phyloP scores from a whole-genome alignment of 2,329 filamentous ascomycete genomes.

The Venturia carpophila region DNA sequence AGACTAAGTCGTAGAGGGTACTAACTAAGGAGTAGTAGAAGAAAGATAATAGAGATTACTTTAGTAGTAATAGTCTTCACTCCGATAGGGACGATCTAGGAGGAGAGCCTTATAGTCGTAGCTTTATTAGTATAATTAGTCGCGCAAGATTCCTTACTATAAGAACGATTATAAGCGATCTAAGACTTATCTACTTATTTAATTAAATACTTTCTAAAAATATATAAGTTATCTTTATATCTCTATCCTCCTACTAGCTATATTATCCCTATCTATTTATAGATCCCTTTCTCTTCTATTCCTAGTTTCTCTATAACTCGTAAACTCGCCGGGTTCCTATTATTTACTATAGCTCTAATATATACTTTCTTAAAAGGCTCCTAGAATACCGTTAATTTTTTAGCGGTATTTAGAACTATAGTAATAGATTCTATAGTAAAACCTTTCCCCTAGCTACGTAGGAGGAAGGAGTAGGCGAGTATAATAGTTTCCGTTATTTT shows the following conservation, averaged over 20 bases:
- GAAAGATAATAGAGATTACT: background rate
- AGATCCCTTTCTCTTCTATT: slow-evolving; percentile 25
- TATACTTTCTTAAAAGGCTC: slow-evolving; percentile 26
- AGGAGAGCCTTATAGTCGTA: no score
- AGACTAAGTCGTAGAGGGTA: background rate
- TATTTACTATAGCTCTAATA: slow-evolving; percentile 28
- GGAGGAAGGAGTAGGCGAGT: slow-evolving; percentile 22
- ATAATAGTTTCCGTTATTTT: slow-evolving; percentile 23
- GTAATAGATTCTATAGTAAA: slow-evolving; percentile 24
- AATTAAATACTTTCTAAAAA: slow-evolving; percentile 26
- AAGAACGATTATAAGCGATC: no score
- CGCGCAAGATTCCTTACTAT: slow-evolving; percentile 22
- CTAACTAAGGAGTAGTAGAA: background rate
- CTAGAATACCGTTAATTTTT: slow-evolving; percentile 24
- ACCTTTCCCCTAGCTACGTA: slow-evolving; percentile 22
- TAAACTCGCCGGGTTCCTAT: slow-evolving; percentile 26
- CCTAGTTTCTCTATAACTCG: slow-evolving; percentile 29
- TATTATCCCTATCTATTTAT: slow-evolving; percentile 24
- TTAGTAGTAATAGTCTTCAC: background rate
- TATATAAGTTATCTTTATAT: slow-evolving; percentile 23
- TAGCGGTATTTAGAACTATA: slow-evolving; percentile 25
- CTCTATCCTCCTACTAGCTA: slow-evolving; percentile 27
- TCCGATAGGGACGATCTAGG: background rate
- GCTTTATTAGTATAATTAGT: no score
- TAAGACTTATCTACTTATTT: slow-evolving; percentile 12